Evolutionary conservation across 1,139 yeast genomes (phyloP).

Genomic region (Arxiozyma slooffiae): DNA sequence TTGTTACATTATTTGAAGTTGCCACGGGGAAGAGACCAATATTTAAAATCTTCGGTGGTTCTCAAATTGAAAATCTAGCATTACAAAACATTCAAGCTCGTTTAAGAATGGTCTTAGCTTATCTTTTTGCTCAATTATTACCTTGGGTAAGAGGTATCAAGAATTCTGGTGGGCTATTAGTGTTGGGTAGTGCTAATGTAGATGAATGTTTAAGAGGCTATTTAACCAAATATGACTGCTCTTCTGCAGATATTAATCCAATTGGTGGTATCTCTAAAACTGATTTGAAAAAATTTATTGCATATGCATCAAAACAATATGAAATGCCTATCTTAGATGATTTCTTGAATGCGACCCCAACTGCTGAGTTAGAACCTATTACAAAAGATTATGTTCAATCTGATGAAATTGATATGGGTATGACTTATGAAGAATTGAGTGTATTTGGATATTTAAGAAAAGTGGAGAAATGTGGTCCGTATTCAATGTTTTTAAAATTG

Average conservation of each 20-base stretch:
- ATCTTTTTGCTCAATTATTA: slow-evolving; percentile 81
- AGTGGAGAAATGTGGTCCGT: slow-evolving; percentile 91
- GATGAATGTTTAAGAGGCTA: slow-evolving; percentile 95
- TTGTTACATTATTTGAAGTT: slow-evolving; percentile 66
- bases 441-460: slow-evolving; percentile 87
- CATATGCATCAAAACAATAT: slow-evolving; percentile 62
- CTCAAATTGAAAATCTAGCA: slow-evolving; percentile 83
- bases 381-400: slow-evolving; percentile 87
- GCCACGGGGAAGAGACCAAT: slow-evolving; percentile 86
- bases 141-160: slow-evolving; percentile 83
- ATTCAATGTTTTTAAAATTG: slow-evolving; percentile 81
- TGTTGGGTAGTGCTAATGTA: slow-evolving; percentile 93
- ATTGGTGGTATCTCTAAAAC: slow-evolving; percentile 95
- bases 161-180: slow-evolving; percentile 60
- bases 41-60: slow-evolving; percentile 88
- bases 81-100: slow-evolving; percentile 94
- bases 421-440: slow-evolving; percentile 89
- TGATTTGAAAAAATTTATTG: slow-evolving; percentile 76
- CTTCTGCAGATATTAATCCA: slow-evolving; percentile 94
- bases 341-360: slow-evolving; percentile 84
- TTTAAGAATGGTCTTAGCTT: slow-evolving; percentile 85
- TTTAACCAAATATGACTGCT: slow-evolving; percentile 91
- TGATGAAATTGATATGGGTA: slow-evolving; percentile 96
- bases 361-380: slow-evolving; percentile 96
- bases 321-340: slow-evolving; percentile 67